Base-by-base conservation (phyloP, 352 stramenopile genomes). In the Pythium diclinum region DNA sequence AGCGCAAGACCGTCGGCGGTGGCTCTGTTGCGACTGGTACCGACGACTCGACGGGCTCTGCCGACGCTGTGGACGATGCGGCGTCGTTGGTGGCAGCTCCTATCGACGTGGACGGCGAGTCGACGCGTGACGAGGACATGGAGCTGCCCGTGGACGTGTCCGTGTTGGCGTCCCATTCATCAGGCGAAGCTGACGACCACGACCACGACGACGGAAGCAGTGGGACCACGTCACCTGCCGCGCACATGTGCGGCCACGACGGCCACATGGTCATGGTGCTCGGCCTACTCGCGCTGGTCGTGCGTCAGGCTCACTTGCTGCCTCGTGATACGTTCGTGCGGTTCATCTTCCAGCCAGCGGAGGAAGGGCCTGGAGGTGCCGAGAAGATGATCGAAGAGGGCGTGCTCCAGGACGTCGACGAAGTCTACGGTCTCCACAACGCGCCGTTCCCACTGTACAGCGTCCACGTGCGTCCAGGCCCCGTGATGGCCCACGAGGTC, bases 181-280 rank as follows among this genome's bases (percentile, higher is more conserved):
- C 69, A 6, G 83, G 78, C 3, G 74, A 76, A 23, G 88, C 86
- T 28, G 62, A 61, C 33, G 70, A 73, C 13, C 65, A 81, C 32
- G 72, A 79, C 17, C 66, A 78, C 13, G 66, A 73, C 42, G 73
- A 81, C 9, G 56, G 17, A n/a, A 17, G 32, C 13, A 9, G 28
- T 33, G 25, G 59, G 3, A 17, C 30, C 21, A 13, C 51, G 5
- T 63, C 76, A 6, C 68, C 72, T 16, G 82, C 81, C 2, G 85
- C 85, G 69, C 96, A 99, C 77, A 96, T 97, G 61, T 98, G 95
- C 67, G 96, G 96, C 49, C 96, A 99, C 61, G 96, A 99, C 75
- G 94, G 88, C 6, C 96, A 99, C 74, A 98, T 97, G 74, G 89
- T 87, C 8, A 98, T 98, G 74, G 78, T 98, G 1, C 69, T 98